Evolutionary conservation across 331 rosid species (phyloP).

Genomic region (Malus hybrid): DNA sequence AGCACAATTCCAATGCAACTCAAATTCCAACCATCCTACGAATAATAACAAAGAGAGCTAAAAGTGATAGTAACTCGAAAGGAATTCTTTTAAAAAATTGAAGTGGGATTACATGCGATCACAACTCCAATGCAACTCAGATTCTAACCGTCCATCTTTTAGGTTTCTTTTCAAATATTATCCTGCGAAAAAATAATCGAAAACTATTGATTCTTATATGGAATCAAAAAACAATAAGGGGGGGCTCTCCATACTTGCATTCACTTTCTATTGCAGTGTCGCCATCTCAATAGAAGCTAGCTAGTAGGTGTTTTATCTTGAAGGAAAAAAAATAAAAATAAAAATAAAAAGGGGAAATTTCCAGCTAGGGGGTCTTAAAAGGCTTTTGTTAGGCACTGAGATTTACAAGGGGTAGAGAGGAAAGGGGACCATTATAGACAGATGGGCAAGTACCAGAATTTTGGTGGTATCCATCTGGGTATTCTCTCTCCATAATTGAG

Average conservation of each 20-base stretch:
- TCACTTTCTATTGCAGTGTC: constrained; percentile 23
- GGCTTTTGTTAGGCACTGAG: constrained; percentile 34
- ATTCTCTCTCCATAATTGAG: constrained; percentile 32
- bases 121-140: no score
- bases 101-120: no score
- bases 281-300: constrained; percentile 19
- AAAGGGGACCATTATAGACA: constrained; percentile 58
- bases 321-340: background rate
- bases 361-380: constrained; percentile 30
- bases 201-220: no score
- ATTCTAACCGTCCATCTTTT: background rate
- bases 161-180: background rate
- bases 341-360: background rate
- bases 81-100: no score
- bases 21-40: background rate
- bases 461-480: constrained; percentile 38
- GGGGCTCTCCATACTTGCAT: background rate
- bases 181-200: background rate
- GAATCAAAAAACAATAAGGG: no score
- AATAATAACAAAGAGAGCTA: no score
- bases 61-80: no score
- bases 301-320: background rate
- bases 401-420: constrained; percentile 23
- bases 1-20: background rate
- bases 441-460: constrained; percentile 35